A percentile compares a stretch with the other conserved stretches of the same genome.
Conservation (phyloP, 768 basidiomycete species). For the Mycena polygramma region DNA sequence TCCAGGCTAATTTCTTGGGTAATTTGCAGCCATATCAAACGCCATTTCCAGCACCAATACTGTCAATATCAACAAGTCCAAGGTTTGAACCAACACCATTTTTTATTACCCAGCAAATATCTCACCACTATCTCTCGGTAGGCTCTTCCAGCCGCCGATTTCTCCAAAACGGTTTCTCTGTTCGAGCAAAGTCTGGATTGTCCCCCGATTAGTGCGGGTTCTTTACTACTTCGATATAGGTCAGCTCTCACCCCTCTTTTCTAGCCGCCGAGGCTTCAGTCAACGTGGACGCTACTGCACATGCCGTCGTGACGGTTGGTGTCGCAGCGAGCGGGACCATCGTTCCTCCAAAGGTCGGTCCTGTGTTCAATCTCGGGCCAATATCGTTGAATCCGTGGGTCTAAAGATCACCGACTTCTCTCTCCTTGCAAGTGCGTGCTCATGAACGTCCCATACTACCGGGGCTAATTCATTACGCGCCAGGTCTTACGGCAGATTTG, state of each 20-base stretch:
- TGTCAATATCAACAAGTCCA: slow-evolving; percentile 50
- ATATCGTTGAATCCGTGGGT: background rate
- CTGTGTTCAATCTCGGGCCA: background rate
- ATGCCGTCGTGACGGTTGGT: slow-evolving; percentile 53
- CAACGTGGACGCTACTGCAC: slow-evolving; percentile 50
- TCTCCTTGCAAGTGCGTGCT: slow-evolving; percentile 8
- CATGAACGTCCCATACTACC: background rate
- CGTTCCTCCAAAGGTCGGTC: slow-evolving; percentile 55
- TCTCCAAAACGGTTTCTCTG: slow-evolving; percentile 48
- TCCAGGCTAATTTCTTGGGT: background rate
- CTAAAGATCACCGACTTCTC: slow-evolving; percentile 8
- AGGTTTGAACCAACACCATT: background rate
- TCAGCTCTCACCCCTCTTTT: background rate
- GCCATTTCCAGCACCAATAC: slow-evolving; percentile 37
- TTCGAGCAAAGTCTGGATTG: slow-evolving; percentile 43
- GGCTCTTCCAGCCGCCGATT: slow-evolving; percentile 47
- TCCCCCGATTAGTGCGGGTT: slow-evolving; percentile 33
- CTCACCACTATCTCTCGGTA: background rate
- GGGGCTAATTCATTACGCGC: background rate
- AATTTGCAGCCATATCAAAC: slow-evolving; percentile 10
- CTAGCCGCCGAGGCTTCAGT: slow-evolving; percentile 38
- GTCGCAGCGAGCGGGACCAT: slow-evolving; percentile 60
- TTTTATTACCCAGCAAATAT: too few relatives aligned
- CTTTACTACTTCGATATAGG: background rate
- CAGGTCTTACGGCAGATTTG: slow-evolving; percentile 33